Evolutionary conservation across 805 yeast species (phyloP).

Genomic region (Ogataea ramenticola): DNA sequence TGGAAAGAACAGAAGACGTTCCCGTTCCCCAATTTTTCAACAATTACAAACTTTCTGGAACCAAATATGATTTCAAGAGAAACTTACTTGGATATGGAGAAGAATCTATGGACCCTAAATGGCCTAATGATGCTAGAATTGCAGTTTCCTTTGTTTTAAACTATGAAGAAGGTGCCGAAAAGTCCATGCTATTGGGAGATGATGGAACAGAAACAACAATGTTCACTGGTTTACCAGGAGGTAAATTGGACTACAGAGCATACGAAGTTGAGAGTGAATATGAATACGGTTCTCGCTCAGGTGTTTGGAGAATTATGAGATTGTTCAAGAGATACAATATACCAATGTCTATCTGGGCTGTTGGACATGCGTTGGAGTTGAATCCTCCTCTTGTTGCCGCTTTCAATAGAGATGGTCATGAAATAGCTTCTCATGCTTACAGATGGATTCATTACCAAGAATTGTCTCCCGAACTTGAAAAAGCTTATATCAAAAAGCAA

Average conservation of each 20-base stretch:
- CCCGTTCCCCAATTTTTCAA: conserved; percentile 4
- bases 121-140: conserved; percentile 17
- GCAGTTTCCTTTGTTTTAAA: conserved; percentile 20
- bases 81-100: conserved; percentile 21
- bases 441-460: conserved; percentile 30
- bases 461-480: conserved; percentile 25
- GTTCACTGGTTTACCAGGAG: conserved; percentile 3
- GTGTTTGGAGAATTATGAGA: conserved; percentile 21
- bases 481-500: conserved; percentile 24
- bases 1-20: conserved; percentile 8
- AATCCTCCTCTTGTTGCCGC: conserved; percentile 28
- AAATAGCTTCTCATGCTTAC: conserved; percentile 31
- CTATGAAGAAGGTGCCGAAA: conserved; percentile 23
- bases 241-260: conserved; percentile 3
- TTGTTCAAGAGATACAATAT: conserved; percentile 24
- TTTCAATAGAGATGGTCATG: conserved; percentile 30
- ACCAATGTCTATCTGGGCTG: conserved; percentile 30
- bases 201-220: conserved; percentile 7
- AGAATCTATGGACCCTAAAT: conserved; percentile 15
- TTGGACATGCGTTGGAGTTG: conserved; percentile 31
- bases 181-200: conserved; percentile 9
- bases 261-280: conserved; percentile 7
- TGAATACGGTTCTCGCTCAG: conserved; percentile 5
- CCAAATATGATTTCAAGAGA: conserved; percentile 13
- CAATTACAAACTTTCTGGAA: conserved; percentile 3